phyloP scores from a whole-genome alignment of 2,329 filamentous ascomycete species.

The Verticillium dahliae region DNA sequence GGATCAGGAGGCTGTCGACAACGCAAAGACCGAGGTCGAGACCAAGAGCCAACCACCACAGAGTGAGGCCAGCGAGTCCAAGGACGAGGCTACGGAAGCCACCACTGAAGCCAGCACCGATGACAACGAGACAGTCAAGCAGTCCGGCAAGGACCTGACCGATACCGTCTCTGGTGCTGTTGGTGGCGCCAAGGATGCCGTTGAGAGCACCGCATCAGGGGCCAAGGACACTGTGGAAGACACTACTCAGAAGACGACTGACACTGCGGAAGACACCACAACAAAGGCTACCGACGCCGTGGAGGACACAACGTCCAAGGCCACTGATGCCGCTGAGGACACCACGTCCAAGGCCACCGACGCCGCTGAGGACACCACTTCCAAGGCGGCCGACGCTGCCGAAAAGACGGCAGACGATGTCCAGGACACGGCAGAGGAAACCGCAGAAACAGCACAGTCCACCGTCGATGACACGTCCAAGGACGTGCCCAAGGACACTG shows the following conservation, averaged over 20 bases:
- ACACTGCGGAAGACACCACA: background rate
- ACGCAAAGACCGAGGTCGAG: conserved; percentile 6
- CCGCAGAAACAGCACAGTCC: conserved; percentile 2
- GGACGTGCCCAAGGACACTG: background rate
- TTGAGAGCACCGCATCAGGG: conserved; percentile 3
- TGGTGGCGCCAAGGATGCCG: conserved; percentile 1
- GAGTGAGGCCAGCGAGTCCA: conserved; percentile 3
- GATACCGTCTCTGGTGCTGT: conserved; percentile 1
- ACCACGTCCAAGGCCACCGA: background rate
- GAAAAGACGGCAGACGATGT: background rate
- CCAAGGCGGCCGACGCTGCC: background rate
- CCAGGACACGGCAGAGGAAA: background rate
- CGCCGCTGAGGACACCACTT: background rate
- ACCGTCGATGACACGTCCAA: conserved; percentile 2
- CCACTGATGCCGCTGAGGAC: conserved; percentile 1
- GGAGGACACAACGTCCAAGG: conserved; percentile 5
- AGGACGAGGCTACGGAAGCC: background rate
- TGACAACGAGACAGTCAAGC: background rate
- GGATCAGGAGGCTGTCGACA: conserved; percentile 7
- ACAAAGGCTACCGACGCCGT: conserved; percentile 3
- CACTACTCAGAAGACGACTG: conserved; percentile 3
- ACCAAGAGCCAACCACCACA: conserved; percentile 5
- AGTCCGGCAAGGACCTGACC: conserved; percentile 2
- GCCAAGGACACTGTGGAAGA: conserved; percentile 4
- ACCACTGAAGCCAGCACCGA: background rate